These are phyloP conservation scores for Trichophaea hybrida DNA, from an alignment of 2,329 filamentous ascomycete genomes.

Conservation along the genomic window DNA sequence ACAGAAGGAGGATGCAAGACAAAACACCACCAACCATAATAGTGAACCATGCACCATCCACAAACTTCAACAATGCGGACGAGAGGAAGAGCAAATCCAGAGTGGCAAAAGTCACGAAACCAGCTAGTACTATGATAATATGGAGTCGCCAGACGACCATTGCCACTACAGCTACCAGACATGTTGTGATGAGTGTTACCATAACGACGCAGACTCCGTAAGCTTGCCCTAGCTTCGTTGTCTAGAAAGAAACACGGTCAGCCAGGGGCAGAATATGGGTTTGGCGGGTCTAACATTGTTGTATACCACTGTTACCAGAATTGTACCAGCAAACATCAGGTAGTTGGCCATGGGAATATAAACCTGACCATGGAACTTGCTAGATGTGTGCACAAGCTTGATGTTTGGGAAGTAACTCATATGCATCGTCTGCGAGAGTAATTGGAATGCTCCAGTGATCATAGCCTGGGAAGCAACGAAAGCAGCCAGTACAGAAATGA, in stretches of 20 bases:
- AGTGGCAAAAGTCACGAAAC: slow-evolving; percentile 49
- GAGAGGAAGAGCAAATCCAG: slow-evolving; percentile 58
- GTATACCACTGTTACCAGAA: slow-evolving; percentile 61
- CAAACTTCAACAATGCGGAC: slow-evolving; percentile 56
- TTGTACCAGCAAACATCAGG: slow-evolving; percentile 59
- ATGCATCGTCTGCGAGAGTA: slow-evolving; percentile 58
- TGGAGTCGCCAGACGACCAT: slow-evolving; percentile 57
- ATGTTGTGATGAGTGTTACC: slow-evolving; percentile 64
- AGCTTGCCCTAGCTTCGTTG: slow-evolving; percentile 54
- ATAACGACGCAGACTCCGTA: slow-evolving; percentile 70
- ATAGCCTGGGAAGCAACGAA: slow-evolving; percentile 67
- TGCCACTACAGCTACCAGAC: slow-evolving; percentile 54
- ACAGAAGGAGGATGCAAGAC: slow-evolving; percentile 52
- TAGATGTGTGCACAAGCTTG: slow-evolving; percentile 56
- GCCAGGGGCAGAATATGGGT: slow-evolving; percentile 1
- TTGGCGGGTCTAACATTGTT: slow-evolving; percentile 41
- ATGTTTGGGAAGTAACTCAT: slow-evolving; percentile 62
- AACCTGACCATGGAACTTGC: slow-evolving; percentile 56
- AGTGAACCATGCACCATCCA: slow-evolving; percentile 66
- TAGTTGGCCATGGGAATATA: slow-evolving; percentile 66
- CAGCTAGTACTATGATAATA: slow-evolving; percentile 43
- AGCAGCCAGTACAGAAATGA: slow-evolving; percentile 54
- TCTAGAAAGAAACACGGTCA: slow-evolving; percentile 32
- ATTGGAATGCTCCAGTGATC: slow-evolving; percentile 61
- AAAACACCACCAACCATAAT: slow-evolving; percentile 49